These are phyloP conservation scores for Cutaneotrichosporon curvatum DNA, from an alignment of 1,284 basidiomycete genomes.

Conservation along the genomic window DNA sequence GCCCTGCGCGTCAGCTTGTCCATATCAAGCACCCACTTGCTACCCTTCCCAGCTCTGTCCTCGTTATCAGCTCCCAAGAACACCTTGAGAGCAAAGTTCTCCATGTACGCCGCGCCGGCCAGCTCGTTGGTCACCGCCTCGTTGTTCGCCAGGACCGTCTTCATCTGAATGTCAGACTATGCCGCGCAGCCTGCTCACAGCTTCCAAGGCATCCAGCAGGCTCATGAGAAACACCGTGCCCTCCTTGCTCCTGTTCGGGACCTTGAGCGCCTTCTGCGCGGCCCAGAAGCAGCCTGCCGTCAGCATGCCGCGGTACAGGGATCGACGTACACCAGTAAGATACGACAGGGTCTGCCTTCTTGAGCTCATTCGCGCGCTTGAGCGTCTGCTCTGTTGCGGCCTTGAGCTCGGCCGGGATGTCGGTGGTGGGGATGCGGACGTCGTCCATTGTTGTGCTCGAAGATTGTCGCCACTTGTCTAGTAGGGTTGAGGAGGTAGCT, in stretches of 20 bases:
- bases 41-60: constrained; percentile 68
- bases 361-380: constrained; percentile 82
- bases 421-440: constrained; percentile 37
- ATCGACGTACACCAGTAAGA: constrained; percentile 87
- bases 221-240: constrained; percentile 65
- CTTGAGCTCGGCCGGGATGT: constrained; percentile 47
- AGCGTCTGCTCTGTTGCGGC: constrained; percentile 63
- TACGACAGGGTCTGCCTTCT: constrained; percentile 71
- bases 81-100: constrained; percentile 86
- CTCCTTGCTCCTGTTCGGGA: constrained; percentile 56
- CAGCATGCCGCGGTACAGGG: neutral
- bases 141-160: constrained; percentile 62
- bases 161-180: constrained; percentile 51
- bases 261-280: constrained; percentile 72
- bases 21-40: constrained; percentile 52
- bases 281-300: constrained; percentile 75
- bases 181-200: constrained; percentile 40
- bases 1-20: constrained; percentile 20
- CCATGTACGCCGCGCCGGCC: constrained; percentile 78
- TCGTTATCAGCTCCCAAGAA: constrained; percentile 78
- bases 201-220: constrained; percentile 72
- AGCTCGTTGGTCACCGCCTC: constrained; percentile 78
- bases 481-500: too few relatives aligned
- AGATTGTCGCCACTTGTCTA: too few relatives aligned
- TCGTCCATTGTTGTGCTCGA: constrained; percentile 26